Conservation (phyloP, 2,329 filamentous ascomycete species). For the Clonostachys rhizophaga region DNA sequence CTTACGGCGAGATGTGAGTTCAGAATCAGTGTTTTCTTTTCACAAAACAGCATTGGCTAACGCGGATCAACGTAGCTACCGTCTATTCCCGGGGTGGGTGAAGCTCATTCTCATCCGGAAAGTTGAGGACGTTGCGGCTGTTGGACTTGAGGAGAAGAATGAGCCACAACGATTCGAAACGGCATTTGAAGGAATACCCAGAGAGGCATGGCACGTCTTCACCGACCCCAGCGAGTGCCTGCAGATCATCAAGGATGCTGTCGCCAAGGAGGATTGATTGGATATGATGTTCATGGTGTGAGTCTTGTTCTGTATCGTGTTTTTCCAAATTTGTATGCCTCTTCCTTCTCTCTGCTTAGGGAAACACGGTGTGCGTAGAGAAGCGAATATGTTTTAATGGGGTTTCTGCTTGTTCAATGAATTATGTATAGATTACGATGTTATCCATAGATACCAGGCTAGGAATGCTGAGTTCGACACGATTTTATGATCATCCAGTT, state of each 20-base stretch:
- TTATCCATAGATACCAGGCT: too few species aligned
- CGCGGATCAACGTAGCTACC: slow-evolving; percentile 35
- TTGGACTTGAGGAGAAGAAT: slow-evolving; percentile 70
- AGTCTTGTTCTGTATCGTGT: too few species aligned
- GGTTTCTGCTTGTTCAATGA: too few species aligned
- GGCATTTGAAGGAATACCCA: slow-evolving; percentile 74
- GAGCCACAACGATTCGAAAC: slow-evolving; percentile 72
- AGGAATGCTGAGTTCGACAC: too few species aligned
- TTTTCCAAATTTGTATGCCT: too few species aligned
- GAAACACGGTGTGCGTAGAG: too few species aligned
- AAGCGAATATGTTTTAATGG: too few species aligned
- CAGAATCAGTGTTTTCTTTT: not conserved
- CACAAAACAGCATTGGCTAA: not conserved
- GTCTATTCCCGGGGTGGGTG: slow-evolving; percentile 70
- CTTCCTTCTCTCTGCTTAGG: too few species aligned
- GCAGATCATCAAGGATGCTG: slow-evolving; percentile 17
- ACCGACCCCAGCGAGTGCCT: slow-evolving; percentile 66
- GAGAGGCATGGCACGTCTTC: slow-evolving; percentile 75
- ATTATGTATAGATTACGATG: too few species aligned
- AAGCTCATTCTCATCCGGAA: slow-evolving; percentile 81
- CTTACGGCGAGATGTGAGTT: slow-evolving; percentile 74
- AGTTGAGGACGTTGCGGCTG: slow-evolving; percentile 66
- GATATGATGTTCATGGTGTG: too few species aligned
- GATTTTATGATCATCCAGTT: too few species aligned
- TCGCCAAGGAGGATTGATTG: slow-evolving; percentile 4